Evolutionary conservation across 2,329 filamentous ascomycete genomes (phyloP).

Genomic region (Lanzia echinophila): DNA sequence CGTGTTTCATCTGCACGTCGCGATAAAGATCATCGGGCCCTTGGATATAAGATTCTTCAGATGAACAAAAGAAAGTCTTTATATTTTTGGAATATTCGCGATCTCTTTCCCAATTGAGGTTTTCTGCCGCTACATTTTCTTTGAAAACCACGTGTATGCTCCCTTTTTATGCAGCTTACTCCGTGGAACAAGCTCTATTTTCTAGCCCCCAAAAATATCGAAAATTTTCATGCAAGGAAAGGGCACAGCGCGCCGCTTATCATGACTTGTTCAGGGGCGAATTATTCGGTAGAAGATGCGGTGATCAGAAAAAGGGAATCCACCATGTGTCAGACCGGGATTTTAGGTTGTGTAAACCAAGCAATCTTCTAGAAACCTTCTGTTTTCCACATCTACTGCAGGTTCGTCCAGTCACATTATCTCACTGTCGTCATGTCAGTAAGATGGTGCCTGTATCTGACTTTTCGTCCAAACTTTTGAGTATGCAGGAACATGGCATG

Average conservation of each 20-base stretch:
- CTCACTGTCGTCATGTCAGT: constrained; percentile 1
- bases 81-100: constrained; percentile 8
- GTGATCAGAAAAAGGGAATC: not conserved
- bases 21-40: not conserved
- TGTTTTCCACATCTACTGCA: not conserved
- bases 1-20: constrained; percentile 8
- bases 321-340: constrained; percentile 7
- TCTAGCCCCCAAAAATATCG: constrained; percentile 2
- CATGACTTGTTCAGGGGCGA: not conserved
- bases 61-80: constrained; percentile 3
- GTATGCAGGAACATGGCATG: constrained; percentile 2
- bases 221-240: not conserved
- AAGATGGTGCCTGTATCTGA: constrained; percentile 1
- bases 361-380: constrained; percentile 7
- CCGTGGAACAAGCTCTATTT: not conserved
- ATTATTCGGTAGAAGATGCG: not conserved
- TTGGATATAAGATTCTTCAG: not conserved
- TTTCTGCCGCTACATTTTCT: not conserved
- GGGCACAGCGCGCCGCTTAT: not conserved
- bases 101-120: constrained; percentile 1
- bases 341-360: constrained; percentile 1
- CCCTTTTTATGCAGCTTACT: constrained; percentile 7
- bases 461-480: not conserved
- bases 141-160: constrained; percentile 3
- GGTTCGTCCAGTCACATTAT: constrained; percentile 2